Evolutionary conservation across 257 asterid genomes (phyloP), one percentile per base, ranked within the genome.

Genomic region (Rubia yunnanensis): DNA sequence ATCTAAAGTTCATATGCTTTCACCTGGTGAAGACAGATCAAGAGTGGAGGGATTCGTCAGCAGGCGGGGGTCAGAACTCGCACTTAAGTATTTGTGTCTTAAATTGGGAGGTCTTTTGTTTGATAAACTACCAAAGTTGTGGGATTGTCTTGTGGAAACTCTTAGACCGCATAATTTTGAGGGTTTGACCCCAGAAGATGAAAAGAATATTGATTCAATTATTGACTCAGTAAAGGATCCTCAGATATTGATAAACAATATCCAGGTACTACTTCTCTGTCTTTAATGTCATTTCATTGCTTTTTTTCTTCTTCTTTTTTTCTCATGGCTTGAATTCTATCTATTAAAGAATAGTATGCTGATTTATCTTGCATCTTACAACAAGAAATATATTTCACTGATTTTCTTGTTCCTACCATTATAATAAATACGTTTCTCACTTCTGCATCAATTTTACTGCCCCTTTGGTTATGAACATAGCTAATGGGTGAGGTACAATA

Each of bases 61-160:
- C 81, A 83, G 99, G 73, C 95, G 97, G 34, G 99, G 99, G 52
- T 78, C 99, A 70, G 99, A 90, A 75, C 95, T 94, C 75, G 91
- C 96, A 50, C 76, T 94, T 67, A 94, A 86, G 74, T 88, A 79
- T 81, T 84, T 90, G 78, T 94, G 98, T 82, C 70, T 76, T 72
- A 90, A 90, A 74, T 86, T 94, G 69, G 89, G 97, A 49, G 88
- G 80, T 72, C 85, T 81, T 41, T 83, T 94, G 81, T 94, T 90
- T 73, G 91, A 90, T 73, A 86, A 74, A 73, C 92, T 94, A 74
- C 97, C 95, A 8, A 90, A 82, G 87, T 82, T 94, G 66, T 94
- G 99, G 99, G 86, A 88, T 73, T 94, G 96, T 85, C 92, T 94
- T 69, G 90, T 84, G 72, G 99, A 94, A 79, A 88, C 86, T 74